A percentile compares a stretch with the other conserved stretches of the same genome.
Evolutionary conservation across 352 stramenopile genomes (phyloP).

Genomic region (Globisporangium perplexum): DNA sequence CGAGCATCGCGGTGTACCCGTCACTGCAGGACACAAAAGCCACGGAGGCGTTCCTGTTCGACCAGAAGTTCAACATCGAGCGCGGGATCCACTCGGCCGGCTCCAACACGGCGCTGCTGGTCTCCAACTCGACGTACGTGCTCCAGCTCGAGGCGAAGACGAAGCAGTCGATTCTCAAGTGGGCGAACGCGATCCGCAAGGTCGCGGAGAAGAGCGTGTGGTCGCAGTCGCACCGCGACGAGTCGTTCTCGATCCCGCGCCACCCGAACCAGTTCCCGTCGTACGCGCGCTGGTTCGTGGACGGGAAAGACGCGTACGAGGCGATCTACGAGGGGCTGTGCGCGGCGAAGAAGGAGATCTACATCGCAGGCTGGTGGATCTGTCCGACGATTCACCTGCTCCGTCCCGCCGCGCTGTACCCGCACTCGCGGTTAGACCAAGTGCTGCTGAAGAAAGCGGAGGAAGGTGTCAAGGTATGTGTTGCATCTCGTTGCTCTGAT

Average conservation of each 20-base stretch:
- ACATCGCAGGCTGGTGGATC: conserved; percentile 90
- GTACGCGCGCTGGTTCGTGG: conserved; percentile 78
- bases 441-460: conserved; percentile 64
- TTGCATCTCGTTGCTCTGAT: not conserved
- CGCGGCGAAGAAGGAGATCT: conserved; percentile 80
- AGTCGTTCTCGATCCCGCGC: conserved; percentile 73
- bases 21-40: conserved; percentile 69
- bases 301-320: conserved; percentile 68
- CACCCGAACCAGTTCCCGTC: conserved; percentile 54
- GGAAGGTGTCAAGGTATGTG: conserved; percentile 56
- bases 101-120: conserved; percentile 68
- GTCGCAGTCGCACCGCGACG: conserved; percentile 74
- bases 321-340: conserved; percentile 67
- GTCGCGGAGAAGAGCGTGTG: conserved; percentile 61
- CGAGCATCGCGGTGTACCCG: conserved; percentile 70
- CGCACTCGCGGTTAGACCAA: conserved; percentile 61
- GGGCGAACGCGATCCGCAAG: conserved; percentile 81
- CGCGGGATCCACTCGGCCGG: conserved; percentile 70
- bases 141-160: conserved; percentile 79
- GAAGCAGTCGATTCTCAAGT: conserved; percentile 75
- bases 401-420: conserved; percentile 49
- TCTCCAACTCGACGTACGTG: conserved; percentile 83
- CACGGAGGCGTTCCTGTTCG: conserved; percentile 71
- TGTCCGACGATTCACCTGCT: conserved; percentile 80
- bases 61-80: conserved; percentile 79